Percentiles rank a stretch among this genome's conserved stretches.
phyloP scores from a whole-genome alignment of 2,329 filamentous ascomycete genomes.

The Zymoseptoria tritici region DNA sequence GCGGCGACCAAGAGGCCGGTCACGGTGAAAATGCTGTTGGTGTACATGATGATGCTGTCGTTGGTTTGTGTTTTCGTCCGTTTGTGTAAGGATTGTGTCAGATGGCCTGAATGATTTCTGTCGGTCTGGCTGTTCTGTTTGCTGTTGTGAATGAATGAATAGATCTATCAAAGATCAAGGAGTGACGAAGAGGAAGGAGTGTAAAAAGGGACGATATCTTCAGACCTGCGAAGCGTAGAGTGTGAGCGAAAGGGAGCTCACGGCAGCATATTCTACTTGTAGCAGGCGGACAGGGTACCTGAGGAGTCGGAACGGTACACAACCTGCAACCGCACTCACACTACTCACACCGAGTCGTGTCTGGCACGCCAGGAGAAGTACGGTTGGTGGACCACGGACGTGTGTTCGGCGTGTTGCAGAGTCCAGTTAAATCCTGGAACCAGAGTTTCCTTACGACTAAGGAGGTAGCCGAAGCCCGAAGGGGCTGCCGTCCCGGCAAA shows the following conservation, averaged over 20 bases:
- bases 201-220: conserved; percentile 15
- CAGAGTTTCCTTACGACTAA: neutral
- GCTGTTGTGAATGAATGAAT: conserved; percentile 11
- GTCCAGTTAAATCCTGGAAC: conserved; percentile 5
- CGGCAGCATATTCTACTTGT: conserved; percentile 10
- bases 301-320: neutral
- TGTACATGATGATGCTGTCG: conserved; percentile 20
- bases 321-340: conserved; percentile 1
- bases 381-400: conserved; percentile 3
- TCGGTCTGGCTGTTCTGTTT: neutral
- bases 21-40: conserved; percentile 26
- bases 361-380: conserved; percentile 2
- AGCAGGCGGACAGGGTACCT: conserved; percentile 4
- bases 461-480: neutral
- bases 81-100: conserved; percentile 10
- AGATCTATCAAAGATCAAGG: conserved; percentile 23
- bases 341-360: conserved; percentile 1
- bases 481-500: neutral
- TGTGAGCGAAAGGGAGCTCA: conserved; percentile 7
- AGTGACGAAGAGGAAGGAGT: conserved; percentile 18
- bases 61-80: conserved; percentile 6
- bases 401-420: conserved; percentile 2
- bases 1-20: conserved; percentile 24
- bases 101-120: neutral
- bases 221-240: conserved; percentile 21